These are phyloP conservation scores for Fusarium sp. DNA, from an alignment of 2,329 filamentous ascomycete genomes.

Conservation along the genomic window DNA sequence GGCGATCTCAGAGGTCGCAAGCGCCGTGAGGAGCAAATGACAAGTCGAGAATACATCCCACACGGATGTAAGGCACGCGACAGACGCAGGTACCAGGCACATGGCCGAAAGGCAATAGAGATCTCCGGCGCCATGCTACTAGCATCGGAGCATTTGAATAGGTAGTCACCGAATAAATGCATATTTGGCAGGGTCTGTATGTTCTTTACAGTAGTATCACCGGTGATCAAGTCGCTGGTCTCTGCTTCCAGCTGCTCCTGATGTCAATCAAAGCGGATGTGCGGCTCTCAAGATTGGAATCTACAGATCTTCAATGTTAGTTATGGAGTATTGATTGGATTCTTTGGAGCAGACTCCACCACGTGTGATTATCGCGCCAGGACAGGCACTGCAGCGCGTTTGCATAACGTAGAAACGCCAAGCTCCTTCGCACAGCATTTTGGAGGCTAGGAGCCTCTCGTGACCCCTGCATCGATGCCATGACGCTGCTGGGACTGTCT, in stretches of 20 bases:
- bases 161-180: conserved; percentile 11
- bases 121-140: conserved; percentile 30
- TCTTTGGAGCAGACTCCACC: conserved; percentile 32
- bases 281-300: conserved; percentile 33
- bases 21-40: conserved; percentile 25
- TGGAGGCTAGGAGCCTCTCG: background rate
- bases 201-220: conserved; percentile 6
- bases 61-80: conserved; percentile 21
- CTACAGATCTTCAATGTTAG: conserved; percentile 36
- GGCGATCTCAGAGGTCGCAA: conserved; percentile 21
- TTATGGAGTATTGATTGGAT: conserved; percentile 39
- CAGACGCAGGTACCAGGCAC: conserved; percentile 42
- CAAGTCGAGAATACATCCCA: conserved; percentile 36
- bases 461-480: conserved; percentile 1
- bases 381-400: conserved; percentile 5
- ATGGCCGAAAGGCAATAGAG: conserved; percentile 25
- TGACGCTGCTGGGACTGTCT: conserved; percentile 33
- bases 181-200: background rate
- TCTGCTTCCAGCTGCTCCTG: conserved; percentile 37
- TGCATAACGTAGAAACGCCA: conserved; percentile 30
- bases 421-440: conserved; percentile 29
- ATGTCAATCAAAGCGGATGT: conserved; percentile 30
- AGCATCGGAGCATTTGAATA: conserved; percentile 1
- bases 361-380: background rate
- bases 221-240: conserved; percentile 16